These are phyloP conservation scores for Cyamopsis tetragonoloba DNA, from an alignment of 306 rosid species.

Conservation along the genomic window DNA sequence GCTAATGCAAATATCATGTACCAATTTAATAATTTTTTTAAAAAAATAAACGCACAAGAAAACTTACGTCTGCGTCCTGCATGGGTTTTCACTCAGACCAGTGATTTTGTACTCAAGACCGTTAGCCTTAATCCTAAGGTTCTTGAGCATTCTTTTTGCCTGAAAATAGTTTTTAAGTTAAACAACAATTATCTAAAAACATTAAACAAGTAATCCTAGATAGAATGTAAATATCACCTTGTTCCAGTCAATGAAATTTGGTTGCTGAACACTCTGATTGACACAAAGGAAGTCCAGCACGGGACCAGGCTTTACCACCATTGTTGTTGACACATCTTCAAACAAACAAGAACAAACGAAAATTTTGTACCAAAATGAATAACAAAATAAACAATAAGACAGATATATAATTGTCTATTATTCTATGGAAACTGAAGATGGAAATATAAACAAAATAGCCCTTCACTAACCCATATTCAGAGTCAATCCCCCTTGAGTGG, in stretches of 20 bases:
- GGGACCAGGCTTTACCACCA: constrained; percentile 47
- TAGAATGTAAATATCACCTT: constrained; percentile 28
- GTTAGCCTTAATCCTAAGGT: constrained; percentile 35
- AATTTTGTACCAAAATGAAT: too few species aligned
- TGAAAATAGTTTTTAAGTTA: neutral
- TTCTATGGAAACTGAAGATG: too few species aligned
- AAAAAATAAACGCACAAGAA: neutral
- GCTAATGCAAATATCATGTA: too few species aligned
- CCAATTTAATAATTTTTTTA: too few species aligned
- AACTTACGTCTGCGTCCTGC: constrained; percentile 40
- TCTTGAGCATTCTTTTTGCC: constrained; percentile 45
- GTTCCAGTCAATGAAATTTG: constrained; percentile 35
- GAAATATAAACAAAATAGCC: too few species aligned
- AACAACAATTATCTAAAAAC: neutral
- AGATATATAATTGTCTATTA: too few species aligned
- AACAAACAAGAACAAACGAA: too few species aligned
- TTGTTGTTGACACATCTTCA: constrained; percentile 48
- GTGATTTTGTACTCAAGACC: constrained; percentile 46
- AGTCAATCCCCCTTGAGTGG: constrained; percentile 46
- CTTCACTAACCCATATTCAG: constrained; percentile 49
- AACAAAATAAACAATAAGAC: constrained; percentile 4
- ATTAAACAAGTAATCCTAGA: neutral
- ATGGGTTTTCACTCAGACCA: constrained; percentile 44
- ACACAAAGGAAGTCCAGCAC: constrained; percentile 35
- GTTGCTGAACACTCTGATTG: constrained; percentile 32